Percentiles rank a stretch among this genome's conserved stretches.
These are phyloP conservation scores for Pseudocercospora pini-densiflorae DNA, from an alignment of 2,329 filamentous ascomycete genomes.

Conservation along the genomic window DNA sequence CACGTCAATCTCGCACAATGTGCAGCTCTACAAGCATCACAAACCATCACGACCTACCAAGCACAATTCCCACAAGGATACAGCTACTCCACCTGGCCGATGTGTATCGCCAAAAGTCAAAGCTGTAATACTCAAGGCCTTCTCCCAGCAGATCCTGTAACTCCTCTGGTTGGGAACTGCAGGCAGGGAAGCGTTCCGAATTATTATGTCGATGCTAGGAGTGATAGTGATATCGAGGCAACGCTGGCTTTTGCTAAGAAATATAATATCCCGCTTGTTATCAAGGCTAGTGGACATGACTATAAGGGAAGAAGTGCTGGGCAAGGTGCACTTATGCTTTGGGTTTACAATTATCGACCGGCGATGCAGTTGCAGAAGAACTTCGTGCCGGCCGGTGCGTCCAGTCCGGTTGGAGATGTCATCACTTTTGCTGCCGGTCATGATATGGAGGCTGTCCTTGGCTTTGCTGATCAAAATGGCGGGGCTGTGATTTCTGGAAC, in stretches of 20 bases:
- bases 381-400: constrained; percentile 10
- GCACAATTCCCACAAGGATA: neutral
- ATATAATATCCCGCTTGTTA: constrained; percentile 29
- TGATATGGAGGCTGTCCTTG: neutral
- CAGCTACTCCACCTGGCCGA: neutral
- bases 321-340: constrained; percentile 30
- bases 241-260: constrained; percentile 30
- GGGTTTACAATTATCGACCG: constrained; percentile 26
- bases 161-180: neutral
- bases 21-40: neutral
- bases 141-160: neutral
- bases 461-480: neutral
- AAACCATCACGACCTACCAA: constrained; percentile 2
- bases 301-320: constrained; percentile 30
- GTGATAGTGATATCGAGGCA: constrained; percentile 15
- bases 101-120: neutral
- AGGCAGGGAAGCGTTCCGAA: neutral
- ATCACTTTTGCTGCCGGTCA: constrained; percentile 4
- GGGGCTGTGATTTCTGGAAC: constrained; percentile 1
- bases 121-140: constrained; percentile 1
- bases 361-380: neutral
- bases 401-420: neutral
- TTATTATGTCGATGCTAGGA: neutral
- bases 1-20: constrained; percentile 6
- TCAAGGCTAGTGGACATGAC: constrained; percentile 36